Evolutionary conservation across 306 rosid species (phyloP), one percentile per base, ranked within the genome.

Genomic region (Begonia loranthoides): DNA sequence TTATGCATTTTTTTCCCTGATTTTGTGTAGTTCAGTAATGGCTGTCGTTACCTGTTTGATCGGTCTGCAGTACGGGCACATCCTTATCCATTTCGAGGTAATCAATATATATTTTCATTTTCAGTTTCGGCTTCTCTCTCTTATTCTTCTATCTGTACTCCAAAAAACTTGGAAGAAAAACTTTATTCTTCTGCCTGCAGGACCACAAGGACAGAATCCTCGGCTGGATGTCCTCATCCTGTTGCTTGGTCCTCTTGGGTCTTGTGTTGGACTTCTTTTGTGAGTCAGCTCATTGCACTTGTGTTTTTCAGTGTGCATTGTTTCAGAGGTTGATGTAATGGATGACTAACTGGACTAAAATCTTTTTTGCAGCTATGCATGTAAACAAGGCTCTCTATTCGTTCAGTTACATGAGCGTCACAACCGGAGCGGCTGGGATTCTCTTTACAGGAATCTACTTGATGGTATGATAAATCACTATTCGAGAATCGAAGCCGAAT

Each of bases 11-110:
- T 28, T 28, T 45, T 12, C 51, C 21, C 41, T 43, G 46, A 9
- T n/a, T 64, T 45, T 67, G 62, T 61, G 51, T 47, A 88, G 99
- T 58, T 74, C 99, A 15, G 72, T 83, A 76, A 83, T 92, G 99
- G 96, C 96, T 10, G 51, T 92, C 50, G 87, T 86, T 57, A 86
- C 99, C 55, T 92, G 96, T 82, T 78, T 92, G 70, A 24, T 92
- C 62, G 99, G 99, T 54, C 62, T 92, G 82, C 96, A 92, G 58
- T 86, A 59, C 1, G 99, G 99, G 16, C 99, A 86, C 60, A 79
- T 92, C 41, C 80, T 92, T 64, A 71, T 83, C 63, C 99, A 92
- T 63, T 86, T 80, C 34, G 76, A 83, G 87, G 95, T 86, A 58
- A 75, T 50, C 44, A 15, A 16, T 52, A 19, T 52, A 43, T n/a